Conservation (phyloP, 352 stramenopile species). For the Phytophthora melonis region DNA sequence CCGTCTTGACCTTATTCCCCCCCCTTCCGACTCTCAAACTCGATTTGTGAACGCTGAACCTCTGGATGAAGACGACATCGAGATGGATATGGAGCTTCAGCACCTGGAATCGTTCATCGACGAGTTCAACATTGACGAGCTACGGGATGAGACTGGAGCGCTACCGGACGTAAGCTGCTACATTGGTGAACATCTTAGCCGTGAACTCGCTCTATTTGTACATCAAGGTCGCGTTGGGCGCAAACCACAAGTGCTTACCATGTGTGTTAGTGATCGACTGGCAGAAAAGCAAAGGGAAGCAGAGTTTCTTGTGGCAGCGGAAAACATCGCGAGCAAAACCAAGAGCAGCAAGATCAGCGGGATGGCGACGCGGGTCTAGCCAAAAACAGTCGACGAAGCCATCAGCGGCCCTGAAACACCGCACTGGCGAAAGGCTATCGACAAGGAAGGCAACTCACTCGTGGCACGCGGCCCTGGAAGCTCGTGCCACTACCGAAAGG, state of each 20-base stretch:
- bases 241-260: conserved; percentile 23
- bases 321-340: conserved; percentile 19
- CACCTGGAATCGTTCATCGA: conserved; percentile 15
- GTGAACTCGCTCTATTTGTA: neutral
- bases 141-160: conserved; percentile 1
- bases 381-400: conserved; percentile 10
- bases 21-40: neutral
- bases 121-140: conserved; percentile 14
- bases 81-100: conserved; percentile 1
- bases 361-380: neutral
- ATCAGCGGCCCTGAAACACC: neutral
- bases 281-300: conserved; percentile 3
- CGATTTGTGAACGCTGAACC: conserved; percentile 10
- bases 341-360: conserved; percentile 5
- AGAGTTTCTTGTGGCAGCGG: conserved; percentile 12
- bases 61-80: neutral
- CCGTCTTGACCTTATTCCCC: conserved; percentile 11
- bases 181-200: neutral
- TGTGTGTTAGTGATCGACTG: neutral
- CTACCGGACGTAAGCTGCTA: conserved; percentile 8
- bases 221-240: conserved; percentile 5
- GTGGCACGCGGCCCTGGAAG: conserved; percentile 16
- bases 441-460: conserved; percentile 21
- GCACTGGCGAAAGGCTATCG: conserved; percentile 19
- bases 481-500: conserved; percentile 2